Evolutionary conservation across 805 yeast genomes (phyloP).

Genomic region (Suhomyces vadensis): DNA sequence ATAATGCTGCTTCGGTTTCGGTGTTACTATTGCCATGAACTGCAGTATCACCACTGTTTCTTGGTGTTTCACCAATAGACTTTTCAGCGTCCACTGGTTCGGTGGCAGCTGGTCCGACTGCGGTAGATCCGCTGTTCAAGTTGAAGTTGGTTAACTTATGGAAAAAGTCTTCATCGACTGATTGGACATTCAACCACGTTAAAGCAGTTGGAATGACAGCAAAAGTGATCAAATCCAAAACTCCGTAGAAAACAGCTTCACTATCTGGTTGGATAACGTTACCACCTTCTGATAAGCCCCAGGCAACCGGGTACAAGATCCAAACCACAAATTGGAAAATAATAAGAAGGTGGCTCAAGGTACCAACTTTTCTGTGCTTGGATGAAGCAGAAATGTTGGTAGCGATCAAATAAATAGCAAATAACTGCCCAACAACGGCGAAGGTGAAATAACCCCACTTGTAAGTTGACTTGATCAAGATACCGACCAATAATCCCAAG

Average conservation of each 20-base stretch:
- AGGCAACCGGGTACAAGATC: slow-evolving; percentile 49
- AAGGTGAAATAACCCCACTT: slow-evolving; percentile 72
- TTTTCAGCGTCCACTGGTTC: slow-evolving; percentile 20
- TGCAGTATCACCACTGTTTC: slow-evolving; percentile 49
- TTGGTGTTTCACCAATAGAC: slow-evolving; percentile 31
- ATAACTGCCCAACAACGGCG: slow-evolving; percentile 46
- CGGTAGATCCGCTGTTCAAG: slow-evolving; percentile 6
- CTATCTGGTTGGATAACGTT: slow-evolving; percentile 59
- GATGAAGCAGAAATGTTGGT: slow-evolving; percentile 10
- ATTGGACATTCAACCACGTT: slow-evolving; percentile 26
- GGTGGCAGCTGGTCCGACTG: slow-evolving; percentile 1
- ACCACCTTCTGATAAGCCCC: slow-evolving; percentile 65
- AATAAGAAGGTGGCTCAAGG: slow-evolving; percentile 17
- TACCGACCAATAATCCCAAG: slow-evolving; percentile 56
- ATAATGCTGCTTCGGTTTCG: not conserved
- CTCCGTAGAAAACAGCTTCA: slow-evolving; percentile 60
- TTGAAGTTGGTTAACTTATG: slow-evolving; percentile 17
- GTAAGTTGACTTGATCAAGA: slow-evolving; percentile 54
- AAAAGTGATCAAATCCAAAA: slow-evolving; percentile 52
- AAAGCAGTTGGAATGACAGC: slow-evolving; percentile 41
- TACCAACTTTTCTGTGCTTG: slow-evolving; percentile 4
- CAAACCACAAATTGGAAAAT: slow-evolving; percentile 42
- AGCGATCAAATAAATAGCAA: slow-evolving; percentile 35
- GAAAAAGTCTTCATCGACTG: slow-evolving; percentile 31
- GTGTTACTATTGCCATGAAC: slow-evolving; percentile 20